Percentiles rank a stretch among this genome's conserved stretches.
phyloP scores from a whole-genome alignment of 164 flowering plant genomes.

The Dillenia turbinata region DNA sequence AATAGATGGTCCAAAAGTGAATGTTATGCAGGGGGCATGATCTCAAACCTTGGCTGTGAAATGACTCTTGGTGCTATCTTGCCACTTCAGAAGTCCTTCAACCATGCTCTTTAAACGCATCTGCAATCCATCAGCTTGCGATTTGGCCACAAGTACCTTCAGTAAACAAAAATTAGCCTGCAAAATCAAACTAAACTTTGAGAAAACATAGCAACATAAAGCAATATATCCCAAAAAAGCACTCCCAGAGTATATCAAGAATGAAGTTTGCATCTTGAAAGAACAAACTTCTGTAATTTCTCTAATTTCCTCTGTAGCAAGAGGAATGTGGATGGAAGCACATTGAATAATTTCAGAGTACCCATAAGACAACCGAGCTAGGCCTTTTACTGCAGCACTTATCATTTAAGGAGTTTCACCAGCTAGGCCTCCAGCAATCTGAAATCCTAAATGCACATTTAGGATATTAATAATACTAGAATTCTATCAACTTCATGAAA shows the following conservation, averaged over 20 bases:
- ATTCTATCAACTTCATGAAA: too few species aligned
- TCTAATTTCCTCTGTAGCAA: conserved; percentile 78
- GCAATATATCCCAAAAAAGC: neutral
- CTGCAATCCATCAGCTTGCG: conserved; percentile 67
- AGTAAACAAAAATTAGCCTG: conserved; percentile 91
- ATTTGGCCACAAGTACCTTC: conserved; percentile 90
- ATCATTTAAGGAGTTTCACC: conserved; percentile 96
- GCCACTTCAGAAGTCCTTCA: conserved; percentile 84
- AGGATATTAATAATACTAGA: too few species aligned
- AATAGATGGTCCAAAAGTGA: too few species aligned
- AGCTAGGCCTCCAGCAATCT: conserved; percentile 91
- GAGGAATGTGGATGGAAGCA: conserved; percentile 81
- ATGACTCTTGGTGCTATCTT: too few species aligned
- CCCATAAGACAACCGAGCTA: conserved; percentile 97
- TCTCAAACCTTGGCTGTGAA: too few species aligned
- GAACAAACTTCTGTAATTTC: conserved; percentile 69
- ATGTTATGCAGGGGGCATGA: too few species aligned
- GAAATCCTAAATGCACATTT: conserved; percentile 2
- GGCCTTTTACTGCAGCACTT: conserved; percentile 90
- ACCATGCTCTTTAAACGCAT: conserved; percentile 65
- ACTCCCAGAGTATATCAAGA: neutral
- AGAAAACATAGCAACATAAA: neutral
- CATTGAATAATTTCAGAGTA: conserved; percentile 78
- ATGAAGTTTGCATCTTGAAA: neutral
- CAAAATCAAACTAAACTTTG: conserved; percentile 16